Evolutionary conservation across 495 filamentous ascomycete genomes (phyloP).

Genomic region (Hypoxylon perforatum): DNA sequence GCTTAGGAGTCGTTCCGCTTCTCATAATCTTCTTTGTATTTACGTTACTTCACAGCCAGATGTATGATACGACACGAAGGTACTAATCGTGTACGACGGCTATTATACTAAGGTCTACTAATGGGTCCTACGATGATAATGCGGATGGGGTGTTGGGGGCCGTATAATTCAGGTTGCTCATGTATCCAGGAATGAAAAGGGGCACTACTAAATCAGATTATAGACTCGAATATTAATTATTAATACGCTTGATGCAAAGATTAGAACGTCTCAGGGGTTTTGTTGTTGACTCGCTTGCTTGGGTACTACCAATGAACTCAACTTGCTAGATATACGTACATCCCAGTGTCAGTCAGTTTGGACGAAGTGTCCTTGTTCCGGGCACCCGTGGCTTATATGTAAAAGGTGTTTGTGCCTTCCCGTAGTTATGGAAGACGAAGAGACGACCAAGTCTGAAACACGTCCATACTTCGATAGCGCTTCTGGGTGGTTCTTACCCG

Average conservation of each 20-base stretch:
- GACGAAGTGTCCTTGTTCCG: background rate
- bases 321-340: background rate
- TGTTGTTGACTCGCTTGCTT: background rate
- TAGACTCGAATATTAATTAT: constrained; percentile 45
- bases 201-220: constrained; percentile 22
- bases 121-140: constrained; percentile 14
- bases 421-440: background rate
- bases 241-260: constrained; percentile 33
- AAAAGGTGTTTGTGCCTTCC: constrained; percentile 21
- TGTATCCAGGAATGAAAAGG: constrained; percentile 23
- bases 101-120: constrained; percentile 14
- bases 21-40: constrained; percentile 13
- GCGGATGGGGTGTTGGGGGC: constrained; percentile 8
- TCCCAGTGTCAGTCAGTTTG: background rate
- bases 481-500: too few species aligned
- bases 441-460: constrained; percentile 15
- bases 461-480: background rate
- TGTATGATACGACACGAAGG: constrained; percentile 13
- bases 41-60: constrained; percentile 15
- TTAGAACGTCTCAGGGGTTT: background rate
- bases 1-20: constrained; percentile 40
- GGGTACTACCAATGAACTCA: background rate
- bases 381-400: background rate
- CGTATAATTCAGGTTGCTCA: constrained; percentile 1
- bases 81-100: constrained; percentile 16